A percentile compares a stretch with the other conserved stretches of the same genome.
These are phyloP conservation scores for Skeletonema tropicum DNA, from an alignment of 108 stramenopile genomes.

Conservation along the genomic window DNA sequence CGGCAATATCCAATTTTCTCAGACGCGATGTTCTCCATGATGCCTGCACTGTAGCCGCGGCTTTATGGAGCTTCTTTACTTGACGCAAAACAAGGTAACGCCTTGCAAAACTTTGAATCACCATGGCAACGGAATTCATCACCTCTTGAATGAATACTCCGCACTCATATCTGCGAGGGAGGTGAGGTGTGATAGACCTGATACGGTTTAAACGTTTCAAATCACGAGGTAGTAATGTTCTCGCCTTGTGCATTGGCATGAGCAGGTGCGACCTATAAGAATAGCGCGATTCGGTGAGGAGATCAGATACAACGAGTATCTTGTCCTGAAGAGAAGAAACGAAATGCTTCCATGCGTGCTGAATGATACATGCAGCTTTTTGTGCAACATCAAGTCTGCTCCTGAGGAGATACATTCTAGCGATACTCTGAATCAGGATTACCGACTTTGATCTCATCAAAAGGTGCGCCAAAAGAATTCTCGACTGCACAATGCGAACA, in stretches of 20 bases:
- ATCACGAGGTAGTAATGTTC: constrained; percentile 38
- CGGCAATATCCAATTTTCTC: neutral
- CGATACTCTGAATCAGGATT: constrained; percentile 19
- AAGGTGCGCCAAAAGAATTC: neutral
- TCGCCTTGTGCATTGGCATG: constrained; percentile 13
- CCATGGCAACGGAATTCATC: constrained; percentile 45
- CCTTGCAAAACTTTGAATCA: constrained; percentile 39
- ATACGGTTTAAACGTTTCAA: constrained; percentile 27
- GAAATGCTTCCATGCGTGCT: constrained; percentile 33
- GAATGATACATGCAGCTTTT: constrained; percentile 36
- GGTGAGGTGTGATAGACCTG: constrained; percentile 32
- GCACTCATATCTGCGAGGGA: constrained; percentile 38
- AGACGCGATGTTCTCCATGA: neutral
- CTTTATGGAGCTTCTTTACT: constrained; percentile 8
- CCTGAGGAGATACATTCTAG: constrained; percentile 17
- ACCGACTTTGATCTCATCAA: constrained; percentile 4
- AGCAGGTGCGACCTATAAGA: neutral
- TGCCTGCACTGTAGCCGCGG: neutral
- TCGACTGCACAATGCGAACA: neutral
- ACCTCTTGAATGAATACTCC: constrained; percentile 47
- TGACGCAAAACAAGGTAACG: constrained; percentile 19
- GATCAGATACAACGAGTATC: constrained; percentile 24
- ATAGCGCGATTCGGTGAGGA: neutral
- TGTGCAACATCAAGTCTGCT: neutral
- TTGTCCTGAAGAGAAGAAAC: constrained; percentile 16